Percentiles rank a stretch among this genome's conserved stretches.
phyloP scores from a whole-genome alignment of 2,329 filamentous ascomycete species.

The Pseudocercospora crystallina region DNA sequence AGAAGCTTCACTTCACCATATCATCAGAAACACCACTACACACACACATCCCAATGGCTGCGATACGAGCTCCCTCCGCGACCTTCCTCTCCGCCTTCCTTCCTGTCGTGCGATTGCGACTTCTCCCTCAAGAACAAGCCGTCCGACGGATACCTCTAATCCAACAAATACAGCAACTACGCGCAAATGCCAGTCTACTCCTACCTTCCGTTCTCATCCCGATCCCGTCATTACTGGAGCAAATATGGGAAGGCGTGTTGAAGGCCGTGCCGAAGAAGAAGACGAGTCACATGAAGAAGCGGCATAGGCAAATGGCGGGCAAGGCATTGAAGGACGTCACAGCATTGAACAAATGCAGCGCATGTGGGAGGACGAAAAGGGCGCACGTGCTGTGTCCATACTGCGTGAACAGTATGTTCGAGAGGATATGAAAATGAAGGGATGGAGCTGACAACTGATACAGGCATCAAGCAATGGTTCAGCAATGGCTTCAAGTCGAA shows the following conservation, averaged over 20 bases:
- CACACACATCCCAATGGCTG: slow-evolving; percentile 34
- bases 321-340: slow-evolving; percentile 93
- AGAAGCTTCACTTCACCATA: slow-evolving; percentile 1
- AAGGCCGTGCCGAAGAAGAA: slow-evolving; percentile 98
- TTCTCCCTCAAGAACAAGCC: slow-evolving; percentile 46
- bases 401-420: slow-evolving; percentile 73
- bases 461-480: slow-evolving; percentile 38
- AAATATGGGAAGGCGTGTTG: slow-evolving; percentile 90
- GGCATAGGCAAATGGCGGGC: slow-evolving; percentile 89
- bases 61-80: slow-evolving; percentile 39
- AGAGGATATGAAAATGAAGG: not conserved
- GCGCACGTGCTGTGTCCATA: slow-evolving; percentile 85
- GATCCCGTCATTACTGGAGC: slow-evolving; percentile 69
- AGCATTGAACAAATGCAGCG: slow-evolving; percentile 81
- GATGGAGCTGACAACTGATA: not conserved
- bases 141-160: slow-evolving; percentile 46
- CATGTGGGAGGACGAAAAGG: slow-evolving; percentile 83
- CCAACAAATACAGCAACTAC: slow-evolving; percentile 48
- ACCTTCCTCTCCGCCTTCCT: slow-evolving; percentile 54
- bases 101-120: slow-evolving; percentile 47
- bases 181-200: slow-evolving; percentile 32
- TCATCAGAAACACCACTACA: not conserved
- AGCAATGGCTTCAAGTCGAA: slow-evolving; percentile 36
- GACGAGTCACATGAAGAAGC: slow-evolving; percentile 93
- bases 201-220: slow-evolving; percentile 60